These are phyloP conservation scores for Pecoramyces ruminantium DNA, from an alignment of 192 early-diverging fungal species.

Conservation along the genomic window DNA sequence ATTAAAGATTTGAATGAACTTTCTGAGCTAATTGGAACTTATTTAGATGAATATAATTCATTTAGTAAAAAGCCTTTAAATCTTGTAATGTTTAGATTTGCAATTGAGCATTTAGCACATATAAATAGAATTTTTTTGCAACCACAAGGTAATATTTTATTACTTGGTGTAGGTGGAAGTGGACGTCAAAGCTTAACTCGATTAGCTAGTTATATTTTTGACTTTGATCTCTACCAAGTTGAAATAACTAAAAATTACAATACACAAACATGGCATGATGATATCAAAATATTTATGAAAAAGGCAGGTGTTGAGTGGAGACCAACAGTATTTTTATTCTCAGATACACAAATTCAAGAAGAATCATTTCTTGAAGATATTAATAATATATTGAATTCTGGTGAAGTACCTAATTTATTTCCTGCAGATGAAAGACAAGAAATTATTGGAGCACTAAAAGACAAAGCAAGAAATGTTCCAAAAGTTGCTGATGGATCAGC, in stretches of 20 bases:
- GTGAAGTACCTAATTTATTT: slow-evolving; percentile 43
- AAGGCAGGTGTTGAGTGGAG: slow-evolving; percentile 31
- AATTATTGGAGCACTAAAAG: slow-evolving; percentile 23
- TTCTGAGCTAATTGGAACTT: slow-evolving; percentile 18
- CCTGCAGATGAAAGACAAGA: slow-evolving; percentile 32
- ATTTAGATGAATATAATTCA: slow-evolving; percentile 36
- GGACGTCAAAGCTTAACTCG: slow-evolving; percentile 34
- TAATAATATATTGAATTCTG: slow-evolving; percentile 31
- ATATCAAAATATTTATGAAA: slow-evolving; percentile 32
- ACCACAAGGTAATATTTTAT: slow-evolving; percentile 32
- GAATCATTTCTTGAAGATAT: slow-evolving; percentile 47
- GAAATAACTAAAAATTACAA: slow-evolving; percentile 40
- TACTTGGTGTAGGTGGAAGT: slow-evolving; percentile 43
- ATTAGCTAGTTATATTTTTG: slow-evolving; percentile 30
- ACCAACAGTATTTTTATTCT: slow-evolving; percentile 36
- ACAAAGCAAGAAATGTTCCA: slow-evolving; percentile 28
- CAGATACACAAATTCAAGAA: slow-evolving; percentile 42
- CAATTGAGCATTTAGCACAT: slow-evolving; percentile 21
- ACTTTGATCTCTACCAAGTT: slow-evolving; percentile 41
- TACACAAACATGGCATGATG: slow-evolving; percentile 31
- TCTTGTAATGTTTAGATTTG: slow-evolving; percentile 35
- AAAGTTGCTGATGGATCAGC: slow-evolving; percentile 25
- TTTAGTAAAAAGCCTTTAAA: slow-evolving; percentile 41
- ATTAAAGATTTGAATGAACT: slow-evolving; percentile 28
- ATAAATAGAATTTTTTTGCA: slow-evolving; percentile 33